phyloP scores from a whole-genome alignment of 106 monocot genomes.

The Dendrobium nobile region DNA sequence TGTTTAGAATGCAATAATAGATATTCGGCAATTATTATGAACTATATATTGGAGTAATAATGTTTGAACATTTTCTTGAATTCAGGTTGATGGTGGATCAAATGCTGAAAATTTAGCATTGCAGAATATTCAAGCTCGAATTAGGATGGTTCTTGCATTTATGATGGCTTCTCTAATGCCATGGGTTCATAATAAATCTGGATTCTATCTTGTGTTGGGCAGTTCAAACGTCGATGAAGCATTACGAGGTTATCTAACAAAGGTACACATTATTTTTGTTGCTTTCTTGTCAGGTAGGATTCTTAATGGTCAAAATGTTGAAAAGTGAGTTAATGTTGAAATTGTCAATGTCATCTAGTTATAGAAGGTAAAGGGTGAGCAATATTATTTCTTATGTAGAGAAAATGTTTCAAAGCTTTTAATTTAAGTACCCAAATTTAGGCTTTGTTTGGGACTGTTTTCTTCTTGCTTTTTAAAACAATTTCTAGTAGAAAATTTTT shows the following conservation, averaged over 20 bases:
- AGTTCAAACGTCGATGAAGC: constrained; percentile 99
- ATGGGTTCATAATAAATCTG: constrained; percentile 87
- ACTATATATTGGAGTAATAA: background rate
- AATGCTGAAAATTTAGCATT: constrained; percentile 79
- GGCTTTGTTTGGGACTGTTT: too few relatives aligned
- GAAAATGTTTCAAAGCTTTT: background rate
- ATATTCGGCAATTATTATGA: background rate
- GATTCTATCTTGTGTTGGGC: constrained; percentile 93
- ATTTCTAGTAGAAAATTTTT: too few relatives aligned
- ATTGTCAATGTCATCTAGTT: background rate
- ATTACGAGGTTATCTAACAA: constrained; percentile 95
- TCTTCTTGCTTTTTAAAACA: too few relatives aligned
- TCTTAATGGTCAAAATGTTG: constrained; percentile 1
- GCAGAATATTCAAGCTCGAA: constrained; percentile 99
- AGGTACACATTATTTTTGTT: constrained; percentile 41
- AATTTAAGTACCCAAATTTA: background rate
- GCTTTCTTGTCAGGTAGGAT: background rate
- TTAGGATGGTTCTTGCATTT: constrained; percentile 95
- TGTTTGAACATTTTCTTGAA: background rate
- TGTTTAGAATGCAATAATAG: background rate
- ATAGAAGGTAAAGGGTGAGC: background rate
- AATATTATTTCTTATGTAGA: background rate
- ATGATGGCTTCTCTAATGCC: constrained; percentile 99
- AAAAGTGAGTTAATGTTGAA: background rate
- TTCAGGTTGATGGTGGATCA: constrained; percentile 97